Percentiles rank a stretch among this genome's conserved stretches.
These are phyloP conservation scores for Pezicula carpinea DNA, from an alignment of 2,329 filamentous ascomycete species.

Conservation along the genomic window DNA sequence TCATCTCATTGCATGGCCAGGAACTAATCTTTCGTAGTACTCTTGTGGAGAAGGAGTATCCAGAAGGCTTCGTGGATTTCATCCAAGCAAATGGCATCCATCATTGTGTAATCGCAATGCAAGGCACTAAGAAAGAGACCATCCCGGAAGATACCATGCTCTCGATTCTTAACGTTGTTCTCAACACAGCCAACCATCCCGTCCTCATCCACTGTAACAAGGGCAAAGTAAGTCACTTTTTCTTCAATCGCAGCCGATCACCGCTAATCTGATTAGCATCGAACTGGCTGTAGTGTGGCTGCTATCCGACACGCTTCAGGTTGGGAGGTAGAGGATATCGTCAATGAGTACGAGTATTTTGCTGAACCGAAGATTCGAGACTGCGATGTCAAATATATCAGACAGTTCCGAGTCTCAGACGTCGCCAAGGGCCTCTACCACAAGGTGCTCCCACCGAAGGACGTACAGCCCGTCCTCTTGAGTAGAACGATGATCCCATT, in stretches of 20 bases:
- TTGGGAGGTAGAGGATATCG: slow-evolving; percentile 56
- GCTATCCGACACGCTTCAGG: slow-evolving; percentile 70
- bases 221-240: slow-evolving; percentile 55
- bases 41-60: slow-evolving; percentile 58
- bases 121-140: slow-evolving; percentile 79
- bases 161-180: slow-evolving; percentile 64
- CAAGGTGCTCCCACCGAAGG: slow-evolving; percentile 13
- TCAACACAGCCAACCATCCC: slow-evolving; percentile 71
- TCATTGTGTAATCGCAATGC: slow-evolving; percentile 72
- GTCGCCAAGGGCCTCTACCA: slow-evolving; percentile 30
- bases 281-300: slow-evolving; percentile 84
- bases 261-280: slow-evolving; percentile 50
- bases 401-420: slow-evolving; percentile 39
- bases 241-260: not conserved
- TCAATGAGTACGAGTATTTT: slow-evolving; percentile 71
- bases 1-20: slow-evolving; percentile 3
- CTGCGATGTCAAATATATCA: slow-evolving; percentile 55
- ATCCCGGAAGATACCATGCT: slow-evolving; percentile 65
- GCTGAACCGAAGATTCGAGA: slow-evolving; percentile 56
- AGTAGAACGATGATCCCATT: slow-evolving; percentile 5
- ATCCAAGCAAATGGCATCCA: slow-evolving; percentile 62
- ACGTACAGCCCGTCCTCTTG: not conserved
- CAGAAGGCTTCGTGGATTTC: slow-evolving; percentile 53
- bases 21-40: slow-evolving; percentile 40
- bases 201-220: slow-evolving; percentile 91